phyloP scores from a whole-genome alignment of 2,329 filamentous ascomycete genomes.

The Fusarium floridanum region DNA sequence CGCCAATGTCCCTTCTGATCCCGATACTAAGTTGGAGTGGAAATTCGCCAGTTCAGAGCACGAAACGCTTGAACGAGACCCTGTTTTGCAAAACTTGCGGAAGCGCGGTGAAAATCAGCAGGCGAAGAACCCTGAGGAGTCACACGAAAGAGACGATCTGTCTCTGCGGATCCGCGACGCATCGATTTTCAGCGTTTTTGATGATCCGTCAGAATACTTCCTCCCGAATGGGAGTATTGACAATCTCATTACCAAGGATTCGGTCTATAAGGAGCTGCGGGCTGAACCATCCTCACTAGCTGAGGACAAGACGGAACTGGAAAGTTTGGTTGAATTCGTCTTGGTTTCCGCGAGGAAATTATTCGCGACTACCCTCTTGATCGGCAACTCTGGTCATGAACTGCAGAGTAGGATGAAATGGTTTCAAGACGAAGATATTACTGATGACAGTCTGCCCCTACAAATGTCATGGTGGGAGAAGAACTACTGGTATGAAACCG shows the following conservation, averaged over 20 bases:
- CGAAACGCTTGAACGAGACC: neutral
- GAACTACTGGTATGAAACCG: neutral
- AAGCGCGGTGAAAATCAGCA: neutral
- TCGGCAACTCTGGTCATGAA: no score
- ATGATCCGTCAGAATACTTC: neutral
- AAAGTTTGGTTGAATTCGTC: neutral
- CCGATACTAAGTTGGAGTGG: neutral
- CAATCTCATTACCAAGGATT: neutral
- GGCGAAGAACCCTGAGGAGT: neutral
- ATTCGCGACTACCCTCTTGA: neutral
- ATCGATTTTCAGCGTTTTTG: neutral
- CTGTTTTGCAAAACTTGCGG: neutral
- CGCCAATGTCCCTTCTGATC: neutral
- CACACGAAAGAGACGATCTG: neutral
- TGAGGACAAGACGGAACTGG: neutral
- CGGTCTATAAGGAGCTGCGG: neutral
- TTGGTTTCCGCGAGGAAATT: neutral
- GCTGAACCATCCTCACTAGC: no score
- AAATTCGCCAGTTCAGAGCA: neutral
- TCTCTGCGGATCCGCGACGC: neutral
- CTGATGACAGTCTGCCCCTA: neutral
- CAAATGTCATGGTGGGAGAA: neutral
- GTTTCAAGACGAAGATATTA: neutral
- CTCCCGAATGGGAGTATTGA: neutral
- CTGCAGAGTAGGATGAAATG: no score